Conservation (phyloP, 2,329 filamentous ascomycete species). For the Eutypella sp. region DNA sequence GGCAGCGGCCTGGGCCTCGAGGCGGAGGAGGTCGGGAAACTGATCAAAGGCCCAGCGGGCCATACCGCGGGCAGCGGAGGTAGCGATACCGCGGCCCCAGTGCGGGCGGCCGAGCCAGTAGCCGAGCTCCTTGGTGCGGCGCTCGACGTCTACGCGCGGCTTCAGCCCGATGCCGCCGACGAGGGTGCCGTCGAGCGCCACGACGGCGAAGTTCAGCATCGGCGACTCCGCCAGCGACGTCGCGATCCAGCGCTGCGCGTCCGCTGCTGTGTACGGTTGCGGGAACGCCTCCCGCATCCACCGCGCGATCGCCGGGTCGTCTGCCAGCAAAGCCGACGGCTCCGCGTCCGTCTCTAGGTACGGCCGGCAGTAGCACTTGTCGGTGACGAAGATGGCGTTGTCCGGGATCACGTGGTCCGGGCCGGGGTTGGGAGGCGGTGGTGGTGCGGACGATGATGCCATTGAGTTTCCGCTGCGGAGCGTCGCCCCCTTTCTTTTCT, state of each 20-base stretch:
- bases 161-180: conserved; percentile 39
- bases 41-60: conserved; percentile 39
- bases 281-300: conserved; percentile 41
- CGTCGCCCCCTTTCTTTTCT: too few species aligned
- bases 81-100: conserved; percentile 44
- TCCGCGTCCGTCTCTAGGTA: conserved; percentile 34
- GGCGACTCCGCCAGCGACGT: conserved; percentile 12
- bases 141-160: conserved; percentile 32
- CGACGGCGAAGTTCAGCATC: conserved; percentile 31
- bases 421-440: background rate
- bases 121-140: conserved; percentile 42
- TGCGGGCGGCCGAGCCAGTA: conserved; percentile 40
- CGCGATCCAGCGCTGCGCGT: conserved; percentile 34
- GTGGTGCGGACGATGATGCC: conserved; percentile 2
- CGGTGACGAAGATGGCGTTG: conserved; percentile 22
- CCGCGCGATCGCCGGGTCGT: conserved; percentile 32
- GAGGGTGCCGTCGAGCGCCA: conserved; percentile 24
- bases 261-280: conserved; percentile 37
- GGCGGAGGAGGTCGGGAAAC: conserved; percentile 34
- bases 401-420: background rate
- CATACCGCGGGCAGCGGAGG: conserved; percentile 34
- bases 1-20: conserved; percentile 35
- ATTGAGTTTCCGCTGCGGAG: too few species aligned
- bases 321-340: conserved; percentile 27
- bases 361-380: conserved; percentile 35